Conservation (phyloP, 495 filamentous ascomycete genomes). For the Neurospora terricola region DNA sequence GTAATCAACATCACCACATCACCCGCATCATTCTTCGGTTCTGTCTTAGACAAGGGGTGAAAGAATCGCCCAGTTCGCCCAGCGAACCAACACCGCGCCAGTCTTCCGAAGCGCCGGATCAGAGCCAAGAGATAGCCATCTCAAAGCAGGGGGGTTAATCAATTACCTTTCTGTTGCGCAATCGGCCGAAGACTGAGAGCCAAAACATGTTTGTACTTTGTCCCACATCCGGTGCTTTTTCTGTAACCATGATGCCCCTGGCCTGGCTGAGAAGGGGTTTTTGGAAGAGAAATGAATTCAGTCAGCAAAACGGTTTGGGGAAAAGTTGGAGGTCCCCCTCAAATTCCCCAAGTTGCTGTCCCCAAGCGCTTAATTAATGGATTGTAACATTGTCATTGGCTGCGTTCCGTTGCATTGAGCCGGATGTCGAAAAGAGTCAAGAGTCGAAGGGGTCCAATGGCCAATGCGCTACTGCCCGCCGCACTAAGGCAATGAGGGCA, state of each 20-base stretch:
- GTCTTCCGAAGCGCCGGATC: neutral
- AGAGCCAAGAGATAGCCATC: neutral
- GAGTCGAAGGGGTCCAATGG: neutral
- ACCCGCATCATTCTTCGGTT: neutral
- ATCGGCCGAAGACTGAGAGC: neutral
- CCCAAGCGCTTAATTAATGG: neutral
- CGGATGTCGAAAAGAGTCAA: neutral
- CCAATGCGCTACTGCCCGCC: neutral
- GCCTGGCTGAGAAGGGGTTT: neutral
- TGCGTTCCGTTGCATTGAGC: neutral
- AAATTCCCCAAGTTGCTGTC: neutral
- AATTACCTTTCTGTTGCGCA: neutral
- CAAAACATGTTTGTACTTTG: neutral
- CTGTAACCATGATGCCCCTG: neutral
- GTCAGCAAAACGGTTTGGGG: neutral
- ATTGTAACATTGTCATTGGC: neutral
- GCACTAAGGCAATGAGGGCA: neutral
- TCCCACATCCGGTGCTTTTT: neutral
- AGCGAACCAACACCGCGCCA: neutral
- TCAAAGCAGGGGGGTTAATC: neutral
- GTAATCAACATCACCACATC: neutral
- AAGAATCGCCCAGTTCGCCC: neutral
- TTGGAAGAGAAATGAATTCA: neutral
- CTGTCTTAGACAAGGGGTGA: neutral
- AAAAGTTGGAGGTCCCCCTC: neutral